Evolutionary conservation across 306 rosid species (phyloP).

Genomic region (Cucumis melo): DNA sequence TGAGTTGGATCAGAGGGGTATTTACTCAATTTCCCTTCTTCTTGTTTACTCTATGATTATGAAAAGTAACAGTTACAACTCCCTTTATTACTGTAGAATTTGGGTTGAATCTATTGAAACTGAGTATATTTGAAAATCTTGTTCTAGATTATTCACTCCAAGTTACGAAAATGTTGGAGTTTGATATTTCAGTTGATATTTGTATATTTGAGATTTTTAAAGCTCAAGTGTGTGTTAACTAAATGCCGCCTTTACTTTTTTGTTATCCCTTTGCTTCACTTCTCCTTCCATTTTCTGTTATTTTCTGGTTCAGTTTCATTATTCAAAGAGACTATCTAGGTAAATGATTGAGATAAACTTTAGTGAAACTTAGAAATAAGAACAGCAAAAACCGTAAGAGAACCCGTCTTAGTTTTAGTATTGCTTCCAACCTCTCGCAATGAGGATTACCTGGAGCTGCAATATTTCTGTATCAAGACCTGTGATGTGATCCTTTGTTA

Average conservation of each 20-base stretch:
- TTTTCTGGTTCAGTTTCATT: background rate
- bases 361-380: background rate
- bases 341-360: background rate
- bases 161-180: background rate
- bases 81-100: background rate
- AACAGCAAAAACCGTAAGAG: background rate
- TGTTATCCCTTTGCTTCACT: background rate
- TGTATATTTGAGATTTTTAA: background rate
- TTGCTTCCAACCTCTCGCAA: background rate
- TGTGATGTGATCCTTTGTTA: background rate
- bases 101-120: background rate
- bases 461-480: background rate
- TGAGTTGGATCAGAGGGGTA: constrained; percentile 91
- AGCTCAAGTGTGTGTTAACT: background rate
- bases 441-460: background rate
- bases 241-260: background rate
- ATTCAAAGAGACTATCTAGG: background rate
- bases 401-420: background rate
- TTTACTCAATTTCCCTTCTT: background rate
- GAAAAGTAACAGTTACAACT: background rate
- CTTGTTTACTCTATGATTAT: background rate
- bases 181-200: background rate
- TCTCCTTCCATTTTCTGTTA: background rate
- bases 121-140: background rate
- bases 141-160: no score